Evolutionary conservation across 768 basidiomycete genomes (phyloP).

Genomic region (Glaciozyma antarctica): DNA sequence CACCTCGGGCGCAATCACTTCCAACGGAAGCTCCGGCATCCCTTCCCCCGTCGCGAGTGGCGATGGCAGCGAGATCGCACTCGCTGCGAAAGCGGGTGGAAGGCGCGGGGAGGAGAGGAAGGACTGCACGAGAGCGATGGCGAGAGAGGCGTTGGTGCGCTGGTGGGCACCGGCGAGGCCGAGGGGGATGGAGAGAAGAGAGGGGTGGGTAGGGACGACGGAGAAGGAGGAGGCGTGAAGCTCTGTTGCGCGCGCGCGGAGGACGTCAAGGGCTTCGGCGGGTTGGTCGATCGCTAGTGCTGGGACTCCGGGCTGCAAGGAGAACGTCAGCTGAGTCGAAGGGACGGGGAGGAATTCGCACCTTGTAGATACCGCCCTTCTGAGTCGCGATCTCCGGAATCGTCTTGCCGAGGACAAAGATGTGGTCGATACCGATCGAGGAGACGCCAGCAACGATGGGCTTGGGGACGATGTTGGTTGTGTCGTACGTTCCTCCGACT

Average conservation of each 20-base stretch:
- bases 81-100: constrained; percentile 27
- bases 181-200: constrained; percentile 51
- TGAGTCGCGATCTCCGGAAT: constrained; percentile 83
- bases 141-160: constrained; percentile 73
- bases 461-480: constrained; percentile 86
- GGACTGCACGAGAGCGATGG: constrained; percentile 58
- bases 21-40: constrained; percentile 6
- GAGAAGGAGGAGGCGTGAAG: constrained; percentile 50
- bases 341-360: constrained; percentile 33
- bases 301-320: constrained; percentile 59
- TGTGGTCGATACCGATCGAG: constrained; percentile 85
- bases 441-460: constrained; percentile 87
- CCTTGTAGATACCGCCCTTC: constrained; percentile 96
- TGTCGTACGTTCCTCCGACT: constrained; percentile 85
- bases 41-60: neutral
- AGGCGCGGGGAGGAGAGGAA: constrained; percentile 49
- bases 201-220: constrained; percentile 50
- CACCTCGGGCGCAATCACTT: constrained; percentile 30
- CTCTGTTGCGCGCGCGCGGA: constrained; percentile 44
- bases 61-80: constrained; percentile 6
- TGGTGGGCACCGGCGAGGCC: constrained; percentile 84
- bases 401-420: constrained; percentile 75
- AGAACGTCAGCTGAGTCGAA: neutral
- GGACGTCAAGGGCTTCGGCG: constrained; percentile 59
- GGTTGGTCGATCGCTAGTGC: constrained; percentile 78